phyloP scores from a whole-genome alignment of 1,284 basidiomycete species.

The Ceratobasidium papillatum region DNA sequence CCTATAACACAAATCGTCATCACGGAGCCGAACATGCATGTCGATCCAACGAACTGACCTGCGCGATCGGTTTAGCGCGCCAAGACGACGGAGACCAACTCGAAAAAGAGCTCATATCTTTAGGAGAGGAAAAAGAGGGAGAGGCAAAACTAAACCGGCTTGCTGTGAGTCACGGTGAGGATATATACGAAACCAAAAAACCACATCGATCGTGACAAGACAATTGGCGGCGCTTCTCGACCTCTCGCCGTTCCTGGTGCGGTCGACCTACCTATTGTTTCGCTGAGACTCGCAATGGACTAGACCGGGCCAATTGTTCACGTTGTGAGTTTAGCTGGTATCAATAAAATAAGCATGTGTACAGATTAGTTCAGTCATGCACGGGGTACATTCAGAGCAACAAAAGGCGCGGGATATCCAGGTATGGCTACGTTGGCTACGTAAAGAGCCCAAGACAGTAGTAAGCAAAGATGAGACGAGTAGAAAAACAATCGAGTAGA shows the following conservation, averaged over 20 bases:
- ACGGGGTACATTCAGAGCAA: conserved; percentile 34
- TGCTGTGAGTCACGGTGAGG: neutral
- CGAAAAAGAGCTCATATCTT: conserved; percentile 10
- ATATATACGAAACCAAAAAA: conserved; percentile 18
- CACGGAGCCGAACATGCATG: conserved; percentile 3
- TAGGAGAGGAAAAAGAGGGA: neutral
- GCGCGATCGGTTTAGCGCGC: conserved; percentile 73
- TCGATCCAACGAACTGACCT: conserved; percentile 54
- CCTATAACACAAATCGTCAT: conserved; percentile 41
- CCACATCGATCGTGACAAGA: conserved; percentile 25
- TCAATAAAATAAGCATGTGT: conserved; percentile 2
- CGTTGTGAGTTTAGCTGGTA: neutral
- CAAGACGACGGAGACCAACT: conserved; percentile 64
- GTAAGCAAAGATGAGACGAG: neutral
- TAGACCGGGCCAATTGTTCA: conserved; percentile 12
- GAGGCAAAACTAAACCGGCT: neutral
- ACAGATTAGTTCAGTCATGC: conserved; percentile 30
- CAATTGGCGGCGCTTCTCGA: conserved; percentile 17
- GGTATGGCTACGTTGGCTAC: neutral
- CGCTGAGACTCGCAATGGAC: neutral
- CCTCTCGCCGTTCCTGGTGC: neutral
- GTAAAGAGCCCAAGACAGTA: conserved; percentile 18
- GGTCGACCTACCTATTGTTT: conserved; percentile 18
- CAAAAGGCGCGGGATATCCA: conserved; percentile 1
- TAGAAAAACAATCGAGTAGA: conserved; percentile 12